Evolutionary conservation across 2,329 filamentous ascomycete species (phyloP), one percentile per base, ranked within the genome.

Genomic region (Verticillium isaacii): DNA sequence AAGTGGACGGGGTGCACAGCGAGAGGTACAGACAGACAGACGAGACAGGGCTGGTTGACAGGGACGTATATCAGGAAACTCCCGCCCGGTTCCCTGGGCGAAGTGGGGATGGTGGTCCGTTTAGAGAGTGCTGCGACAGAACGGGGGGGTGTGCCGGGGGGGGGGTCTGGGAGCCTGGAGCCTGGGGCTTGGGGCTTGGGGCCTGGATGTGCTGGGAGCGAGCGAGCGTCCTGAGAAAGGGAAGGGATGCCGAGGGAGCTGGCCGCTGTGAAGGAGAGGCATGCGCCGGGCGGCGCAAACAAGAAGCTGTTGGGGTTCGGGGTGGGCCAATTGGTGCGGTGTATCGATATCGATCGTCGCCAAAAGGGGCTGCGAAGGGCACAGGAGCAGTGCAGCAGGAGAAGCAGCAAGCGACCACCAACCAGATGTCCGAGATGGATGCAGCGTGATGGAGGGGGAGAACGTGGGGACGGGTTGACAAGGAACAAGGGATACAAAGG

Each of bases 21-120:
- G 55, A 50, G 41, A 15, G 29, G 29, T 29, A 29, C 29, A 32
- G 25, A 32, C n/a, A 15, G 8, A 25, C 50, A 23, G 50, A 8
- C 50, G 7, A 19, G 54, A 32, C 54, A 56, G 54, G 54, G 25
- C 32, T 32, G 54, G 54, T 56, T 56, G 54, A 56, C 25, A 34
- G 25, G 54, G 54, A 56, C 39, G 58, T 52, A 59, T 55, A 59
- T 59, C 58, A 52, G 45, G 58, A 59, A 54, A 54, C 58, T 32
- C 54, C 25, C 54, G 25, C 54, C 41, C 41, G 58, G 25, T 37
- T 54, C 41, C 58, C 58, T 59, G 58, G 58, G 58, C 58, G 41
- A 59, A 59, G 58, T 59, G 58, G 58, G 29, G 41, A 59, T 52
- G 37, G 36, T 23, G 45, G 45, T 50, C 45, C 19, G 45, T 50